Percentiles rank a stretch among this genome's conserved stretches.
Evolutionary conservation across 2,329 filamentous ascomycete genomes (phyloP).

Genomic region (Pseudogymnoascus sp.): DNA sequence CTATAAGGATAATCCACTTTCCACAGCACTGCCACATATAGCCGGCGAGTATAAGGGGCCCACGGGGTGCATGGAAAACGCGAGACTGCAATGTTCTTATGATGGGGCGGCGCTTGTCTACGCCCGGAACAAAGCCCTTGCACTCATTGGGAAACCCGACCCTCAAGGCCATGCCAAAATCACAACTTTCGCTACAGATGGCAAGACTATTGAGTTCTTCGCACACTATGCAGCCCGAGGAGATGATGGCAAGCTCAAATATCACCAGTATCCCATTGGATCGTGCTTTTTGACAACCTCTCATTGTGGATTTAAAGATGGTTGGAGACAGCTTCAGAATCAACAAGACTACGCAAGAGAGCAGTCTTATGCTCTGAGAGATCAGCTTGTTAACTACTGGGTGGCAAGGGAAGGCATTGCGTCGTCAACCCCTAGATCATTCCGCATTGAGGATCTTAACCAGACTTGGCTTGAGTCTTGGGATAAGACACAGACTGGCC

Average conservation of each 20-base stretch:
- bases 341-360: neutral
- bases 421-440: neutral
- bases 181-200: slow-evolving; percentile 21
- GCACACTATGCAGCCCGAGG: slow-evolving; percentile 17
- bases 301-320: neutral
- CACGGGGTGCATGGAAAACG: slow-evolving; percentile 15
- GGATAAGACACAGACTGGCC: neutral
- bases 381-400: neutral
- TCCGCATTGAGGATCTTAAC: neutral
- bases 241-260: slow-evolving; percentile 16
- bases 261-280: slow-evolving; percentile 17
- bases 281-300: neutral
- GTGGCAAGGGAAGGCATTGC: neutral
- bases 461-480: neutral
- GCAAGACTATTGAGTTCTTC: slow-evolving; percentile 19
- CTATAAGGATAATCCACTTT: neutral
- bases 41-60: slow-evolving; percentile 18
- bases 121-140: slow-evolving; percentile 19
- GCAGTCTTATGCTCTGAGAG: neutral
- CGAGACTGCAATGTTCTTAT: slow-evolving; percentile 19
- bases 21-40: slow-evolving; percentile 17
- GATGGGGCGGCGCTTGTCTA: slow-evolving; percentile 22
- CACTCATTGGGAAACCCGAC: slow-evolving; percentile 18
- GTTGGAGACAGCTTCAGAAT: neutral
- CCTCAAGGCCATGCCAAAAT: slow-evolving; percentile 16